Base-by-base conservation (phyloP, 31 red algal species). In the Endocladia muricata region DNA sequence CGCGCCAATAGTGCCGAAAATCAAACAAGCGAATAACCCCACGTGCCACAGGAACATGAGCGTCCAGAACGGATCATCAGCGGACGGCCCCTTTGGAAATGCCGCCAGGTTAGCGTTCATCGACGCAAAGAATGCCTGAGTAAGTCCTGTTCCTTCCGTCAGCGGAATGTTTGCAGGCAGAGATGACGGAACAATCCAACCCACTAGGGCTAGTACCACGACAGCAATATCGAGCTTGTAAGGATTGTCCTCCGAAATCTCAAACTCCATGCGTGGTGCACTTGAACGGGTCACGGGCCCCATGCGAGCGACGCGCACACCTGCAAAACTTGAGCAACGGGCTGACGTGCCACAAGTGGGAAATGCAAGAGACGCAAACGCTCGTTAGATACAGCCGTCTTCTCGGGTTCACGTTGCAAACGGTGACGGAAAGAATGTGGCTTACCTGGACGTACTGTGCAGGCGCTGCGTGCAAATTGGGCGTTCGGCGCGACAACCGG, bases 101-200 rank as follows among this genome's bases (percentile, higher is more conserved):
- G 44, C 44, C 34, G 90, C 88, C 22, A 98, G 56, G 74, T 94
- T 90, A 6, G 64, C 72, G 41, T 88, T 68, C 37, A 98, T 93
- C 44, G 95, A 98, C 43, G 91, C 69, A 67, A 94, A 78, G 74
- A 94, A 98, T 7, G 95, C 95, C 84, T 94, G 95, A 13, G 80
- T 83, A 8, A 98, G 78, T 21, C 95, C 95, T 47, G 82, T 94
- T 30, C 95, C 95, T 15, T 81, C 55, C 11, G 78, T 73, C 22
- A 98, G 75, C 35, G 95, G 91, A 73, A 98, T 98, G 74, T 54
- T 57, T 4, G 95, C 58, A 3, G 95, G 95, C 41, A 98, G 56
- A 5, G 91, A 91, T 2, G 95, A 91, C 19, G 86, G 86, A 1
- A 91, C 68, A 38, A 91, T 72, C 95, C 95, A 98, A 19, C 86